Percentiles rank a stretch among this genome's conserved stretches.
These are phyloP conservation scores for Aspergillus sclerotialis DNA, from an alignment of 2,329 filamentous ascomycete genomes.

Conservation along the genomic window DNA sequence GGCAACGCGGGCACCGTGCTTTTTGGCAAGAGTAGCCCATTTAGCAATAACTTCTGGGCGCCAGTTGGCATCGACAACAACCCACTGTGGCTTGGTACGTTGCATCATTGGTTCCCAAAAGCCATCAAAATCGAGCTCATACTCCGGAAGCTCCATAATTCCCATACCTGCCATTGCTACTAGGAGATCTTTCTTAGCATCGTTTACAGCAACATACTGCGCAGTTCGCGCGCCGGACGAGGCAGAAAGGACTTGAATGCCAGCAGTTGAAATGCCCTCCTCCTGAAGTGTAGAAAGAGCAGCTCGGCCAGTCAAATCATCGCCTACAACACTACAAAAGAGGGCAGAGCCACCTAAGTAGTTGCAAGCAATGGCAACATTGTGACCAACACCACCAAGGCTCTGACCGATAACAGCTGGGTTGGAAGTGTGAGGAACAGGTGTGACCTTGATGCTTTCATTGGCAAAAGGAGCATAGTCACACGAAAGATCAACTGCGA, in stretches of 20 bases:
- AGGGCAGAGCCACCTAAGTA: slow-evolving; percentile 59
- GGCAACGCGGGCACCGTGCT: slow-evolving; percentile 54
- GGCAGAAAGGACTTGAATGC: slow-evolving; percentile 53
- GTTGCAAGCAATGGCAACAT: slow-evolving; percentile 79
- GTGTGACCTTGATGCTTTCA: slow-evolving; percentile 25
- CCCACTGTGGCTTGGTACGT: slow-evolving; percentile 59
- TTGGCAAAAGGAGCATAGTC: slow-evolving; percentile 55
- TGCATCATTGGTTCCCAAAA: slow-evolving; percentile 59
- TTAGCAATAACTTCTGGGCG: slow-evolving; percentile 55
- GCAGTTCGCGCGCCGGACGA: slow-evolving; percentile 61
- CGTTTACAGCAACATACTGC: slow-evolving; percentile 88
- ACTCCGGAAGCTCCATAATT: slow-evolving; percentile 55
- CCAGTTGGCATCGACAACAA: slow-evolving; percentile 89
- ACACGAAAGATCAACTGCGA: slow-evolving; percentile 82
- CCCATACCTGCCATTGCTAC: slow-evolving; percentile 94
- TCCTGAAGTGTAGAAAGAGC: slow-evolving; percentile 60
- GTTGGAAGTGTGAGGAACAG: slow-evolving; percentile 70
- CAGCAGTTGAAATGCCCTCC: slow-evolving; percentile 55
- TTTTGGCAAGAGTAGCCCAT: slow-evolving; percentile 59
- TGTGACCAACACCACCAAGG: slow-evolving; percentile 85
- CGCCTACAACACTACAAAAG: slow-evolving; percentile 73
- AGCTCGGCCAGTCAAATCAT: slow-evolving; percentile 70
- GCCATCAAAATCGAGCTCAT: slow-evolving; percentile 33
- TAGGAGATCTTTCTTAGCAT: slow-evolving; percentile 72
- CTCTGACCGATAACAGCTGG: slow-evolving; percentile 73